Evolutionary conservation across 148 eudicot species (phyloP).

Genomic region (Rhododendron williamsianum): DNA sequence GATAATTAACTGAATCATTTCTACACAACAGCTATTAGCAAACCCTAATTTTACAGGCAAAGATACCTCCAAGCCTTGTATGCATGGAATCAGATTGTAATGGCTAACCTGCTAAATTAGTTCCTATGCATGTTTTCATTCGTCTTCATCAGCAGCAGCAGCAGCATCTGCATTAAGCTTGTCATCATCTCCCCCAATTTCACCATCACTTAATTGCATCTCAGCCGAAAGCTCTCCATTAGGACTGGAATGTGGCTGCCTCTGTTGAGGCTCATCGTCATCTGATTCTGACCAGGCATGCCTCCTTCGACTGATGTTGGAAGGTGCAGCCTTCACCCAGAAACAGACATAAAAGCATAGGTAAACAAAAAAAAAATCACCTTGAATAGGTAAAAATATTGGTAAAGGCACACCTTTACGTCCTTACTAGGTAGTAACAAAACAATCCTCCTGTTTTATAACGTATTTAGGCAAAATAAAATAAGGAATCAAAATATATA

Average conservation of each 20-base stretch:
- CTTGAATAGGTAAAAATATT: background rate
- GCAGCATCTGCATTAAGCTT: slow-evolving; percentile 18
- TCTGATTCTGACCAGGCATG: slow-evolving; percentile 88
- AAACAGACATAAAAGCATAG: background rate
- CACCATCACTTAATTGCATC: slow-evolving; percentile 49
- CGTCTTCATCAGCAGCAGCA: slow-evolving; percentile 24
- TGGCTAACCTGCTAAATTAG: slow-evolving; percentile 7
- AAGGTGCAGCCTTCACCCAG: slow-evolving; percentile 43
- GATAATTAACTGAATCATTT: background rate
- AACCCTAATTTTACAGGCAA: background rate
- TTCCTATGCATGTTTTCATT: background rate
- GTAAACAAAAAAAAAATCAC: background rate
- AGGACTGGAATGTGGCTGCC: slow-evolving; percentile 42
- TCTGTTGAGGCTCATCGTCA: slow-evolving; percentile 58
- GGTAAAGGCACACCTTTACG: background rate
- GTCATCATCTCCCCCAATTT: slow-evolving; percentile 26
- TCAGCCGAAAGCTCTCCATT: slow-evolving; percentile 35
- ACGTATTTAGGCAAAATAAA: background rate
- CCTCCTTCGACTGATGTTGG: slow-evolving; percentile 51
- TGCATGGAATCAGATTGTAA: background rate
- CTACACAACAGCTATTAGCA: background rate
- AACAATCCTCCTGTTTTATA: background rate
- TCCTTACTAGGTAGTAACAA: background rate
- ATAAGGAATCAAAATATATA: background rate
- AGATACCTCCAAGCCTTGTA: background rate